A percentile compares a stretch with the other conserved stretches of the same genome.
Evolutionary conservation across 225 moss, liverwort and hornwort species (phyloP).

Genomic region (Polytrichum formosum): DNA sequence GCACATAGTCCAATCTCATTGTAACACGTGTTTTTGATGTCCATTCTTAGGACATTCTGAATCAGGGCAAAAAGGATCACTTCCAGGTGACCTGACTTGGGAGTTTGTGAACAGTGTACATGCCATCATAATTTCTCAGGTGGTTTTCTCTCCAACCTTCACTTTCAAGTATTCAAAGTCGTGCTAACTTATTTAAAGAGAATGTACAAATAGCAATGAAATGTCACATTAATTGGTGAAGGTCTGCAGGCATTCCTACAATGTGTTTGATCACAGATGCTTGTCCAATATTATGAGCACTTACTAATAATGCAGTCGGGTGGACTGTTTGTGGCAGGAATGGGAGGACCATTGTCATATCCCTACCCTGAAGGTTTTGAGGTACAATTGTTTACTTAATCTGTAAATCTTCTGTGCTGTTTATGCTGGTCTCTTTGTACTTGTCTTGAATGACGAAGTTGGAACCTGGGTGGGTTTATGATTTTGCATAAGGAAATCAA

Average conservation of each 20-base stretch:
- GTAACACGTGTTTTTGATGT: no score
- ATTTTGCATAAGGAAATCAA: no score
- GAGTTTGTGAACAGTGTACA: constrained; percentile 45
- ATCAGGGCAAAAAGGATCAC: constrained; percentile 25
- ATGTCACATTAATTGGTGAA: no score
- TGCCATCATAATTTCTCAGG: constrained; percentile 45
- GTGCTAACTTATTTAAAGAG: not conserved
- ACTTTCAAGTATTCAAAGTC: not conserved
- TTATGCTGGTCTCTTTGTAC: no score
- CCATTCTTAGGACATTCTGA: constrained; percentile 32
- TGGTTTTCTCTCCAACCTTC: constrained; percentile 1
- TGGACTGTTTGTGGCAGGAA: constrained; percentile 18
- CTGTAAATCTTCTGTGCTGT: no score
- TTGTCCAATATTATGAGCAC: no score
- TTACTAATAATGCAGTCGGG: not conserved
- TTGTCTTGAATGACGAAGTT: no score
- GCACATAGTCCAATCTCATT: no score
- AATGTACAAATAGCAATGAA: not conserved
- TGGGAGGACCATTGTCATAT: constrained; percentile 53
- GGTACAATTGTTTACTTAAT: constrained; percentile 13
- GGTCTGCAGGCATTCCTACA: no score
- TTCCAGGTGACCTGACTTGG: constrained; percentile 49
- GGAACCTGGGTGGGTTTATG: no score
- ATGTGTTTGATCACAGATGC: no score
- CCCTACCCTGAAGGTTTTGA: constrained; percentile 42